Percentiles rank a stretch among this genome's conserved stretches.
phyloP scores from a whole-genome alignment of 768 basidiomycete species.

The Suillus subalutaceus region DNA sequence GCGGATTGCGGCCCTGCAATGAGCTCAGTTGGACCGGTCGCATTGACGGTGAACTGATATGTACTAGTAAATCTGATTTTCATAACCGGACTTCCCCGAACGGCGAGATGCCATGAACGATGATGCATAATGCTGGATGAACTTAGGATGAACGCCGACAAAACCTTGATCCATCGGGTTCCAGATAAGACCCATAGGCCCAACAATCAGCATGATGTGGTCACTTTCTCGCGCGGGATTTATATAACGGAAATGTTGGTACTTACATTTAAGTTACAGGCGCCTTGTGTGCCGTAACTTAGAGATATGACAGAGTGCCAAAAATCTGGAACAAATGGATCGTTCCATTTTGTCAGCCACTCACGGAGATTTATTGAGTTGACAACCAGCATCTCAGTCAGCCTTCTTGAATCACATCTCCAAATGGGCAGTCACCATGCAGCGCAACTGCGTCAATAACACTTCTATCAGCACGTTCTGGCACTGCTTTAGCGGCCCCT shows the following conservation, averaged over 20 bases:
- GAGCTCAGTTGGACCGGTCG: not conserved
- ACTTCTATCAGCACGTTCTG: not conserved
- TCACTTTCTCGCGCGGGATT: not conserved
- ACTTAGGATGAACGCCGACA: not conserved
- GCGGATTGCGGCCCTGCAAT: not conserved
- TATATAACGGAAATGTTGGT: not conserved
- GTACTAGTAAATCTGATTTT: not conserved
- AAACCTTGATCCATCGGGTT: not conserved
- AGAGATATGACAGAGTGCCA: not conserved
- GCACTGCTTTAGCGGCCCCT: not conserved
- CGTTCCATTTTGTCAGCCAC: not conserved
- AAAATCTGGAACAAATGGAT: not conserved
- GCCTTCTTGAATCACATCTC: not conserved
- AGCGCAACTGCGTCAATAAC: not conserved
- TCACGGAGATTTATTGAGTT: not conserved
- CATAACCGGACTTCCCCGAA: not conserved
- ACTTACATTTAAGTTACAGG: not conserved
- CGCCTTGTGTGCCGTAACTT: not conserved
- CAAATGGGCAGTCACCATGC: not conserved
- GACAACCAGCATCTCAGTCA: not conserved
- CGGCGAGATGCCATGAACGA: not conserved
- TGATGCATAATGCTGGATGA: not conserved
- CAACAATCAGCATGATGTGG: not conserved
- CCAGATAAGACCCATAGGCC: not conserved
- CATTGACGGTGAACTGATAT: constrained; percentile 1